These are phyloP conservation scores for Mycosarcoma mackinlayi DNA, from an alignment of 1,284 basidiomycete genomes.

Conservation along the genomic window DNA sequence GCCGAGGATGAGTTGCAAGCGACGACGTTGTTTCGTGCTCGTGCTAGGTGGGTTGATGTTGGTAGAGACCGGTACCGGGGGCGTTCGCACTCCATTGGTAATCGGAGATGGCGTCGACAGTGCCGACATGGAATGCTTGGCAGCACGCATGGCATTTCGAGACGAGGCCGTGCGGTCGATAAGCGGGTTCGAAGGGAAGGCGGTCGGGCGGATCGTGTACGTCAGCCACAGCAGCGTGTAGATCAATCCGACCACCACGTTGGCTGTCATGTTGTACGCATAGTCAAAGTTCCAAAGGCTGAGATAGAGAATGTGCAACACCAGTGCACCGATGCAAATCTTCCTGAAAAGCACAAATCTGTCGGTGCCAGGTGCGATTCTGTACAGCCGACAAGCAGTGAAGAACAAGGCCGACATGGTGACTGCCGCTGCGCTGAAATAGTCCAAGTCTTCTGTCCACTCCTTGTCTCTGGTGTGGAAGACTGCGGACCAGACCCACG, in stretches of 20 bases:
- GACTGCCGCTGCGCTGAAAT: conserved; percentile 88
- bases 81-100: conserved; percentile 42
- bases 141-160: conserved; percentile 72
- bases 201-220: conserved; percentile 52
- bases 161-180: conserved; percentile 48
- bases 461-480: conserved; percentile 92
- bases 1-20: conserved; percentile 72
- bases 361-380: conserved; percentile 50
- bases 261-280: conserved; percentile 91
- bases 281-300: conserved; percentile 86
- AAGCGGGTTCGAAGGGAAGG: conserved; percentile 42
- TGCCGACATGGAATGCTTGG: conserved; percentile 66
- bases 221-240: conserved; percentile 83
- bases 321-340: conserved; percentile 51
- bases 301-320: conserved; percentile 80
- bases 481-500: conserved; percentile 91
- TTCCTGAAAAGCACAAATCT: conserved; percentile 40
- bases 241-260: conserved; percentile 78
- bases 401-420: conserved; percentile 79
- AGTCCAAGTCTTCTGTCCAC: conserved; percentile 89
- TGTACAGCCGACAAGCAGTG: conserved; percentile 64
- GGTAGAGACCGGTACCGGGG: conserved; percentile 53
- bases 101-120: conserved; percentile 33
- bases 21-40: conserved; percentile 65
- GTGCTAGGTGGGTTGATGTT: conserved; percentile 50